Evolutionary conservation across 768 basidiomycete genomes (phyloP), one percentile per base, ranked within the genome.

Genomic region (Trametes cingulata): DNA sequence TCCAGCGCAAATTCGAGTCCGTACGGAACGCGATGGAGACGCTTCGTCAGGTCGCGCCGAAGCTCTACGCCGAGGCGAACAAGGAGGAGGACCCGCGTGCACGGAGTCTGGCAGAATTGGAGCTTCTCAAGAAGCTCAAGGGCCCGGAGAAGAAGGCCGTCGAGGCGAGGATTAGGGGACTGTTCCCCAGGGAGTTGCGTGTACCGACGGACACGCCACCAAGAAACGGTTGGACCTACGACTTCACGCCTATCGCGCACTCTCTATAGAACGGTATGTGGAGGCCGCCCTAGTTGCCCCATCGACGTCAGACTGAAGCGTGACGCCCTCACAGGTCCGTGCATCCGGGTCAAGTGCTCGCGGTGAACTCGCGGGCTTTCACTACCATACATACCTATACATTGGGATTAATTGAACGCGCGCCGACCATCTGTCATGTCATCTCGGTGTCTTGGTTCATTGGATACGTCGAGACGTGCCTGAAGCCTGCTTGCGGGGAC

Each of bases 21-120:
- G 95, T 97, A 94, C 77, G 78, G 71, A 75, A 75, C 65, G 95
- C 95, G 15, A 94, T 97, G 90, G 87, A 91, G 61, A 85, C 88
- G 70, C 78, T 98, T 65, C 78, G 82, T 62, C 68, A 75, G 51
- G 74, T 79, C 29, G 87, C 91, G 67, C 73, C 74, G 37, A 71
- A 74, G 54, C 75, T 90, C 29, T 90, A 85, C 68, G 77, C 77
- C 72, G 89, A 89, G 75, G 88, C 89, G 24, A 90, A 91, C 69
- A 82, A 82, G 69, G 77, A 75, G 71, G 86, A 91, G 70, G 88
- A 95, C 67, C 89, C 89, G n/a, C 78, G 88, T 64, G 78, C 77
- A 43, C 80, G 85, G 70, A 84, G 77, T 52, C 64, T 71, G 46
- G 78, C 75, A 36, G 87, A 94, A 75, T 69, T 79, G 66, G 84